Conservation (phyloP, 495 filamentous ascomycete species). For the Neurospora sp. region DNA sequence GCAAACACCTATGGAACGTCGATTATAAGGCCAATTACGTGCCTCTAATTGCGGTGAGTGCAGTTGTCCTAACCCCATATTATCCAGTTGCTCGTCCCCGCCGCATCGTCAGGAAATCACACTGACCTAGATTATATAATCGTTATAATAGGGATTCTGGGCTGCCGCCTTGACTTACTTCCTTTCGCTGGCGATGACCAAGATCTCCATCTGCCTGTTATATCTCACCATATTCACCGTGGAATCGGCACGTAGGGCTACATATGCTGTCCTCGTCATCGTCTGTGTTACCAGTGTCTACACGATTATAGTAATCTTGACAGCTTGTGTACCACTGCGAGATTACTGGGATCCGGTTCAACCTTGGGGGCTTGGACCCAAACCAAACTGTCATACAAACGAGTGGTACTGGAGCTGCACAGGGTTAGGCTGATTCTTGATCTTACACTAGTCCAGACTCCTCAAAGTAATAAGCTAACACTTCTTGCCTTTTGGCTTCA, state of each 20-base stretch:
- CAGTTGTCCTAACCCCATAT: background rate
- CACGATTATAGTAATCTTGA: conserved; percentile 4
- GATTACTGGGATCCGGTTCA: conserved; percentile 18
- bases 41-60: conserved; percentile 8
- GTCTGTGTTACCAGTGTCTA: conserved; percentile 8
- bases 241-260: conserved; percentile 11
- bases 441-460: background rate
- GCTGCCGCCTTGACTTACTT: conserved; percentile 13
- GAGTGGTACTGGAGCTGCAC: conserved; percentile 15
- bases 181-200: conserved; percentile 13
- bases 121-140: background rate
- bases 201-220: conserved; percentile 19
- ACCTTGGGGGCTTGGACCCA: conserved; percentile 2
- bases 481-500: background rate
- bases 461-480: background rate
- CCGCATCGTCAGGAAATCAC: background rate
- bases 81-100: background rate
- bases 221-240: conserved; percentile 21
- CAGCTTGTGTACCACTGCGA: conserved; percentile 20
- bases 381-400: background rate
- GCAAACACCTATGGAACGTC: conserved; percentile 15
- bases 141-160: conserved; percentile 11
- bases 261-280: conserved; percentile 9
- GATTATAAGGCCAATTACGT: background rate
- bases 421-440: conserved; percentile 2